These are phyloP conservation scores for Caryopteris hybrid DNA, from an alignment of 305 asterid genomes.

Conservation along the genomic window DNA sequence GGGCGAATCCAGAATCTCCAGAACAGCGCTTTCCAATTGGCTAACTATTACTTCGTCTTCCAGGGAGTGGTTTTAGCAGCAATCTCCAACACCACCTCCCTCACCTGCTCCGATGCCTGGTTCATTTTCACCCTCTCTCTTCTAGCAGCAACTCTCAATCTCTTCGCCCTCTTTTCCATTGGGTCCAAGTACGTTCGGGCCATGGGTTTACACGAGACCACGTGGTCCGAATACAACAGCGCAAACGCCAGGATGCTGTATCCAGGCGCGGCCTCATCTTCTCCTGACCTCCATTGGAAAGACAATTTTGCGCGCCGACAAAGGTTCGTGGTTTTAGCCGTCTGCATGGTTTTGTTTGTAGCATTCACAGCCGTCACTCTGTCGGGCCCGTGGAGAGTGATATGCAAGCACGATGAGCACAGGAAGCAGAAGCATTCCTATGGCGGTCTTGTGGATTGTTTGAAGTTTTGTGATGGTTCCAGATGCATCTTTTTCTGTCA, in stretches of 20 bases:
- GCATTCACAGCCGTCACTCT: no score
- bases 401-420: no score
- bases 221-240: slow-evolving; percentile 10
- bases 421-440: no score
- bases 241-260: background rate
- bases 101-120: slow-evolving; percentile 18
- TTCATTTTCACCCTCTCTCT: slow-evolving; percentile 6
- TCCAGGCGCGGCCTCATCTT: no score
- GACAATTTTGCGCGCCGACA: no score
- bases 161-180: slow-evolving; percentile 12
- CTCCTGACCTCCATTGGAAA: no score
- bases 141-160: slow-evolving; percentile 17
- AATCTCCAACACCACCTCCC: slow-evolving; percentile 2
- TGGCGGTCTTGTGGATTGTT: no score
- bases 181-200: slow-evolving; percentile 13
- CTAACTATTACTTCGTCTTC: slow-evolving; percentile 30
- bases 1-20: slow-evolving; percentile 19
- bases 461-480: no score
- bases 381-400: no score
- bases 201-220: slow-evolving; percentile 4
- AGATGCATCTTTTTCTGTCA: no score
- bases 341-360: no score
- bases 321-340: no score
- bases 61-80: slow-evolving; percentile 22
- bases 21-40: slow-evolving; percentile 15